Base-by-base conservation (phyloP, 2,329 filamentous ascomycete genomes). In the Tetracladium maxilliforme region DNA sequence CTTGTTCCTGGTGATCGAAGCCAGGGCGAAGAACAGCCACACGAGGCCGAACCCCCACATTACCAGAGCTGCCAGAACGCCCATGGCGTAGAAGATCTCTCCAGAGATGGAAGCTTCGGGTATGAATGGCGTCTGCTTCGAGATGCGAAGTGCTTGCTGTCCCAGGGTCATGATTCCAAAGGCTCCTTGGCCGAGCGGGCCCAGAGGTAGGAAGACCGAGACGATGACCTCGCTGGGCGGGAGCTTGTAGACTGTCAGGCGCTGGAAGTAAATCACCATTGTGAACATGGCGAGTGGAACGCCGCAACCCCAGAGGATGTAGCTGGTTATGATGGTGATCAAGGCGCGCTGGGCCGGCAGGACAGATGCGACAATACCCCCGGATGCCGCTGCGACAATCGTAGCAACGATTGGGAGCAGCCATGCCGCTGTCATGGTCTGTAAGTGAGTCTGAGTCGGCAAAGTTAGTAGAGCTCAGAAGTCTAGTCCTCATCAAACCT, bases 231-330 rank as follows among this genome's bases (percentile, higher is more conserved):
- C 75, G 24, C 64, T 58, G 2, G 71, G 64, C 1, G 74, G 74
- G 10, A 80, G 56, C 19, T 70, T 69, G 45, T 80, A 65, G 4
- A 80, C 44, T 4, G 67, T 70, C 7, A 82, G 54, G 8, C 75
- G 69, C 30, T 75, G 68, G 40, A 77, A 78, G 46, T 81, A 82
- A 19, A 81, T 61, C 8, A 67, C 68, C 14, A 80, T 50, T 12
- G 78, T 61, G 21, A 62, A 58, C 44, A 72, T 61, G 3, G 72
- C 65, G 25, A 81, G 47, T 0, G 64, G 65, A 3, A 60, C 58
- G 5, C 71, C 69, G 29, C 70, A 66, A 1, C 74, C 74, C 71
- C 70, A 80, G 34, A 81, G 62, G 10, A 79, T 52, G 40, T 80
- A 82, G 4, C 61, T 71, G 10, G 56, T 55, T n/a, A 78, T 49